Evolutionary conservation across 2,329 filamentous ascomycete species (phyloP), one percentile per base, ranked within the genome.

Genomic region (Exutisphaerella laricina): DNA sequence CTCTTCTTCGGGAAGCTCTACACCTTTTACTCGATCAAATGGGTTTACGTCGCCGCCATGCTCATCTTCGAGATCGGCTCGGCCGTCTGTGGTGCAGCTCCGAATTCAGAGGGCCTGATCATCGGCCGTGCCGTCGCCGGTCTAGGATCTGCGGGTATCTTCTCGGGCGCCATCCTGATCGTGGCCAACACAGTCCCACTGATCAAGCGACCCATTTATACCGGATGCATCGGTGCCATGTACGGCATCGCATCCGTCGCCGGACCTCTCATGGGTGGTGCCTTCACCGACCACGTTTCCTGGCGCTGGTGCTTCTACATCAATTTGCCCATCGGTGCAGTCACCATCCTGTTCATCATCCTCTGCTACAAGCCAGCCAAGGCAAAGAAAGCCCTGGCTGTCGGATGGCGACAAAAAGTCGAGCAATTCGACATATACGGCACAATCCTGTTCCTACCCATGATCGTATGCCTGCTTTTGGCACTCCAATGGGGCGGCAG

Each of bases 1-100:
- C 58, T 72, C 4, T 55, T 70, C 29, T 72, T 66, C 49, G 70
- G 68, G n/a, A 66, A 68, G 12, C 61, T 72, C 39, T 72, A 71
- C 56, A 70, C 68, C 21, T 71, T 66, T 58, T 71, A 69, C 53
- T 58, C 57, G 1, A 56, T 68, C 55, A 75, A 75, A 57, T 70
- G 64, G 63, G 58, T 70, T 31, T 74, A 67, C 54, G 49, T 75
- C 6, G 48, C 49, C 12, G 67, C 68, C 1, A 60, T 74, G 17
- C 51, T 62, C 46, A 66, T 73, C 55, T 77, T 77, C 57, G 71
- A 75, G 53, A 43, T 75, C 39, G 74, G 74, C 13, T 71, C 68
- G n/a, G 60, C 71, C 9, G 61, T 77, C 41, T 76, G 73, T 46
- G 74, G 69, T 50, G 64, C 69, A 20, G 72, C 73, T 5, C 71